phyloP scores from a whole-genome alignment of 768 basidiomycete genomes.

The Ephemerocybe angulata region DNA sequence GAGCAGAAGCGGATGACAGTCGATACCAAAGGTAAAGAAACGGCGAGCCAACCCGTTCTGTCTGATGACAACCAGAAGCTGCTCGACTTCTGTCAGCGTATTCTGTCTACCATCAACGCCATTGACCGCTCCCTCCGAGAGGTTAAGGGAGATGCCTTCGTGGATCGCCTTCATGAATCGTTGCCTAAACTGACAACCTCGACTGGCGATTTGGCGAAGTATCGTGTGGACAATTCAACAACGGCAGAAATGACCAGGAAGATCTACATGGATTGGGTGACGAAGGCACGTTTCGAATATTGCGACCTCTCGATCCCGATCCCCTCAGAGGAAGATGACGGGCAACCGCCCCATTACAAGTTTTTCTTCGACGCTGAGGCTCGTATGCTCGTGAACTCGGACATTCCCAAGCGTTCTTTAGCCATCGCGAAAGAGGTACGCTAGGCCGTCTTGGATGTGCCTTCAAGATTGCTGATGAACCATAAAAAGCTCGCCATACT shows the following conservation, averaged over 20 bases:
- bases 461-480: background rate
- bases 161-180: conserved; percentile 69
- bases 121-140: conserved; percentile 88
- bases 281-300: conserved; percentile 80
- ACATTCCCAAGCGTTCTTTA: conserved; percentile 86
- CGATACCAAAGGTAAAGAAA: conserved; percentile 61
- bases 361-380: conserved; percentile 82
- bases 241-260: conserved; percentile 67
- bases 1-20: conserved; percentile 85
- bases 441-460: background rate
- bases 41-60: conserved; percentile 43
- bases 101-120: conserved; percentile 73
- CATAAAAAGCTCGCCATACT: conserved; percentile 75
- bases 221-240: conserved; percentile 46
- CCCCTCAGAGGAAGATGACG: conserved; percentile 39
- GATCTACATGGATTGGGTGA: conserved; percentile 84
- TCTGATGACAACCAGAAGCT: conserved; percentile 79
- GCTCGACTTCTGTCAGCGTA: conserved; percentile 78
- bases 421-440: conserved; percentile 92
- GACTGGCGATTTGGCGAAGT: conserved; percentile 25
- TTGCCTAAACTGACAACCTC: conserved; percentile 66
- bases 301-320: conserved; percentile 72
- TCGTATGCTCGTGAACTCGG: conserved; percentile 76
- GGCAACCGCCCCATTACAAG: conserved; percentile 69
- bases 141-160: conserved; percentile 85